Evolutionary conservation across 148 eudicot species (phyloP).

Genomic region (Camellia granthamiana): DNA sequence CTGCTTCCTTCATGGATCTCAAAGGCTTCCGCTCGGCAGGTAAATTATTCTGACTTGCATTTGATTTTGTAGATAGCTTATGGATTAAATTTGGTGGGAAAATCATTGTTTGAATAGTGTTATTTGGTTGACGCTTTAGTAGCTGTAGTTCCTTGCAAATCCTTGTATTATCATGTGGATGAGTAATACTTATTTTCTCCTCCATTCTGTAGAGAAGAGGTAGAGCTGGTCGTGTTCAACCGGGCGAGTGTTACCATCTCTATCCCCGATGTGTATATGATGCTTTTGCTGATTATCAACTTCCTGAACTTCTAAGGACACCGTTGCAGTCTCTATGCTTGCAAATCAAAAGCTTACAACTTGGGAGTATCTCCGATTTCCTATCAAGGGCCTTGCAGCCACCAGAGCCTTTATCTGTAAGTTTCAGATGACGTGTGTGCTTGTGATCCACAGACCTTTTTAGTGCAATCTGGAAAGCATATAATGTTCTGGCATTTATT

Average conservation of each 20-base stretch:
- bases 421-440: slow-evolving; percentile 11
- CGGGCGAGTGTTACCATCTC: slow-evolving; percentile 95
- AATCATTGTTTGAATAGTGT: neutral
- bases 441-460: neutral
- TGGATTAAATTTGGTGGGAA: neutral
- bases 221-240: slow-evolving; percentile 97
- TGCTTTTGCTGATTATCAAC: slow-evolving; percentile 89
- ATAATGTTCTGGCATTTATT: neutral
- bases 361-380: slow-evolving; percentile 83
- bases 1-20: slow-evolving; percentile 98
- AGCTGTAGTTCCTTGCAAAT: neutral
- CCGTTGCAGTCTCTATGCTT: slow-evolving; percentile 94
- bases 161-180: neutral
- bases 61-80: neutral
- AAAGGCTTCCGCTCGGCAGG: slow-evolving; percentile 96
- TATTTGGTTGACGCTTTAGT: neutral
- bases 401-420: slow-evolving; percentile 90
- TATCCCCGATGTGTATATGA: slow-evolving; percentile 88
- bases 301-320: slow-evolving; percentile 97
- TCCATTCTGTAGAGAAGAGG: slow-evolving; percentile 70
- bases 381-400: slow-evolving; percentile 87
- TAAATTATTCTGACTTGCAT: slow-evolving; percentile 23
- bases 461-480: neutral
- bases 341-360: slow-evolving; percentile 88
- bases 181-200: slow-evolving; percentile 5